These are phyloP conservation scores for Cinnamomum chago DNA, from an alignment of 164 flowering plant species.

Conservation along the genomic window DNA sequence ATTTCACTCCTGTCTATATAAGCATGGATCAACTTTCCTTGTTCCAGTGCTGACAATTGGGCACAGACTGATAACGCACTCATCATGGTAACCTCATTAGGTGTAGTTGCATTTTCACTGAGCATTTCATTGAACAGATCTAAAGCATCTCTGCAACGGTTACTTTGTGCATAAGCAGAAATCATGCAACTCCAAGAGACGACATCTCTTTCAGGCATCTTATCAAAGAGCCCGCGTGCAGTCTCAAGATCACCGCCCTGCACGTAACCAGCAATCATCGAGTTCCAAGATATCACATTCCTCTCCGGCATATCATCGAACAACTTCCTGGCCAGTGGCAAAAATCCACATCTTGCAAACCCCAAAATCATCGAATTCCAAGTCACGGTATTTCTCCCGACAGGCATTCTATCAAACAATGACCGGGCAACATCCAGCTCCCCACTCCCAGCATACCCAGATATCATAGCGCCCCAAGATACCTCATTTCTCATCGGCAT, in stretches of 20 bases:
- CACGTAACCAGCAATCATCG: slow-evolving; percentile 25
- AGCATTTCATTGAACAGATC: slow-evolving; percentile 20
- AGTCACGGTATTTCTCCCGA: slow-evolving; percentile 14
- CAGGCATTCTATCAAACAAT: slow-evolving; percentile 28
- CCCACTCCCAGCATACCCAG: slow-evolving; percentile 28
- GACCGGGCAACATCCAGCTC: slow-evolving; percentile 27
- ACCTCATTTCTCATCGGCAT: slow-evolving; percentile 31
- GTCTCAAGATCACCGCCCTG: slow-evolving; percentile 18
- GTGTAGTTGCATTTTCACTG: slow-evolving; percentile 6
- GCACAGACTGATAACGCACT: slow-evolving; percentile 23
- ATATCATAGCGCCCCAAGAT: slow-evolving; percentile 32
- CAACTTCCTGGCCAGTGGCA: slow-evolving; percentile 17
- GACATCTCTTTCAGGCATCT: slow-evolving; percentile 25
- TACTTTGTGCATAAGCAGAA: slow-evolving; percentile 23
- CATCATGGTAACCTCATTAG: slow-evolving; percentile 28
- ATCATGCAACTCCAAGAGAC: slow-evolving; percentile 30
- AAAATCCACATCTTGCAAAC: slow-evolving; percentile 18
- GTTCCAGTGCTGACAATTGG: slow-evolving; percentile 19
- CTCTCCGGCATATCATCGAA: slow-evolving; percentile 29
- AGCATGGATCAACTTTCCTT: slow-evolving; percentile 27
- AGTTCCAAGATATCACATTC: slow-evolving; percentile 22
- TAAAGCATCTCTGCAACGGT: slow-evolving; percentile 16
- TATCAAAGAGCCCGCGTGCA: slow-evolving; percentile 19
- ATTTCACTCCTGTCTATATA: slow-evolving; percentile 19
- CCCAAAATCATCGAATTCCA: slow-evolving; percentile 34